Conservation (phyloP, 345 rosid species). For the Arabis hirsuta region DNA sequence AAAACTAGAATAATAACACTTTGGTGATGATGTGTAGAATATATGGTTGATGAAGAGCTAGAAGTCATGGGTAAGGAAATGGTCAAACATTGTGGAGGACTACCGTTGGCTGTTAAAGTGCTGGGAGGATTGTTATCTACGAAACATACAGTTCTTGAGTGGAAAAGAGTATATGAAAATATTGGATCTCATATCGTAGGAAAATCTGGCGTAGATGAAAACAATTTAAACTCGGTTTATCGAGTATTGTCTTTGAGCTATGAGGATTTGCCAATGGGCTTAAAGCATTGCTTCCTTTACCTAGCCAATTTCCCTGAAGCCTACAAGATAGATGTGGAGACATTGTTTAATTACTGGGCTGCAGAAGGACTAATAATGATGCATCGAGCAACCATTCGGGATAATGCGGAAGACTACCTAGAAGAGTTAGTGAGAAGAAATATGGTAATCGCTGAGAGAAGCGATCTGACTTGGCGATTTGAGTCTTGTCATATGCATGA, state of each 20-base stretch:
- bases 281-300: slow-evolving; percentile 39
- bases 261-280: slow-evolving; percentile 10
- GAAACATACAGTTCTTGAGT: not conserved
- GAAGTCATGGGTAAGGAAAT: not conserved
- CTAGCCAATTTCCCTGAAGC: slow-evolving; percentile 35
- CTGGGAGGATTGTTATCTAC: not conserved
- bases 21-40: not conserved
- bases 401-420: slow-evolving; percentile 38
- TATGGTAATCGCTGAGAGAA: slow-evolving; percentile 43
- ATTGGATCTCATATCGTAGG: not conserved
- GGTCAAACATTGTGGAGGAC: not conserved
- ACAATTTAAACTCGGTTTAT: slow-evolving; percentile 1
- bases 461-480: not conserved
- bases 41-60: not conserved
- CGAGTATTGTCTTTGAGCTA: slow-evolving; percentile 31
- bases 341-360: slow-evolving; percentile 46
- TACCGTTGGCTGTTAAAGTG: slow-evolving; percentile 2
- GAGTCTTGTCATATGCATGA: slow-evolving; percentile 32
- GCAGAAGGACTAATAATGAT: slow-evolving; percentile 43
- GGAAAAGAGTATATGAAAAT: not conserved
- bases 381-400: slow-evolving; percentile 23
- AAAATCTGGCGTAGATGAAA: slow-evolving; percentile 7
- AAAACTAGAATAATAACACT: not conserved
- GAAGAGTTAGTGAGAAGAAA: slow-evolving; percentile 40
- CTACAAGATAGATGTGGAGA: slow-evolving; percentile 31